Evolutionary conservation across 768 basidiomycete genomes (phyloP).

Genomic region (Mycena belliarum): DNA sequence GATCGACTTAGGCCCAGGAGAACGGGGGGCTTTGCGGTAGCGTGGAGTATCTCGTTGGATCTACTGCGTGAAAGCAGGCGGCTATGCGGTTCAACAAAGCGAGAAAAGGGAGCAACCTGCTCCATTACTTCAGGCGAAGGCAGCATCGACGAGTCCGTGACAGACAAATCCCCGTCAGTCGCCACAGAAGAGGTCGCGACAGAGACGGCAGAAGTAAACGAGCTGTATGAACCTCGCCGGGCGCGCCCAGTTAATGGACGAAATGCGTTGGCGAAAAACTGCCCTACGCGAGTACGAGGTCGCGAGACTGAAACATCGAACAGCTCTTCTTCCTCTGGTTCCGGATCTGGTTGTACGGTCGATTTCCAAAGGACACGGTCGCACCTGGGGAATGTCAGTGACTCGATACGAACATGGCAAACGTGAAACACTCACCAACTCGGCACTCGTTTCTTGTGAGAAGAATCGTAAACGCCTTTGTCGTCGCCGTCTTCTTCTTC

Average conservation of each 20-base stretch:
- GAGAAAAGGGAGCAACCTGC: conserved; percentile 24
- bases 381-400: conserved; percentile 50
- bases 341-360: conserved; percentile 52
- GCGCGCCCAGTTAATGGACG: conserved; percentile 43
- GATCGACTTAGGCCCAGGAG: background rate
- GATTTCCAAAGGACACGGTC: conserved; percentile 85
- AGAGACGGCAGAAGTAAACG: conserved; percentile 26
- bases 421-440: conserved; percentile 60
- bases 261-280: conserved; percentile 56
- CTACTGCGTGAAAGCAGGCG: conserved; percentile 18
- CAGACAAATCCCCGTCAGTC: conserved; percentile 18
- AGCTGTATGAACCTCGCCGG: conserved; percentile 39
- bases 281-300: conserved; percentile 50
- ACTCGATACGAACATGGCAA: background rate
- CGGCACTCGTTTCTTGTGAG: conserved; percentile 78
- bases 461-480: conserved; percentile 78
- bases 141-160: conserved; percentile 25
- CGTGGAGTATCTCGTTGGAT: conserved; percentile 32
- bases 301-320: conserved; percentile 26
- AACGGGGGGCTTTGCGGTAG: conserved; percentile 16
- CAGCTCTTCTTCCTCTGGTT: conserved; percentile 40
- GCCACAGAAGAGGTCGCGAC: conserved; percentile 21
- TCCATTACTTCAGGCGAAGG: conserved; percentile 27
- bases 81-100: conserved; percentile 24
- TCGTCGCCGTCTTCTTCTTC: conserved; percentile 44